Percentiles rank a stretch among this genome's conserved stretches.
Conservation (phyloP, 225 moss, liverwort and hornwort species). For the Straminergon stramineum region DNA sequence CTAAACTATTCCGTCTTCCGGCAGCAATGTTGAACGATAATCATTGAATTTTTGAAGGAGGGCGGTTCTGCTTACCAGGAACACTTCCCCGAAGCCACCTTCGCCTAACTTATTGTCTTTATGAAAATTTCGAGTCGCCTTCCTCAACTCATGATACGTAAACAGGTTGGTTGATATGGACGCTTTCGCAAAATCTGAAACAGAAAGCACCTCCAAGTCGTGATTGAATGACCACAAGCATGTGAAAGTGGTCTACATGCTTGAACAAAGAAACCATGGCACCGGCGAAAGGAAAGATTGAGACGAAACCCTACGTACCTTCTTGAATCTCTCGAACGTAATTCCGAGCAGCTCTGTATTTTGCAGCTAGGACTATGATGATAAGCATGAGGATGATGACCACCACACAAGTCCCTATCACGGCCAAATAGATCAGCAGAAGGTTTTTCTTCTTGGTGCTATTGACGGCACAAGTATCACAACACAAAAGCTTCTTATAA, state of each 20-base stretch:
- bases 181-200: conserved; percentile 38
- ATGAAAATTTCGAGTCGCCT: conserved; percentile 48
- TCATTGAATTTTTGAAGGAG: background rate
- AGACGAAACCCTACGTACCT: background rate
- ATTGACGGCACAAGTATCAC: conserved; percentile 11
- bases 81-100: conserved; percentile 68
- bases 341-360: conserved; percentile 32
- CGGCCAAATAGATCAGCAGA: conserved; percentile 17
- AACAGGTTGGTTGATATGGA: conserved; percentile 28
- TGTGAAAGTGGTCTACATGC: background rate
- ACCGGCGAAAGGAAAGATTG: background rate
- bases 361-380: conserved; percentile 24
- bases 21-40: background rate
- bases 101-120: conserved; percentile 55
- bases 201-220: background rate
- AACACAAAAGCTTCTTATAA: conserved; percentile 30
- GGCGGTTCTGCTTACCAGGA: conserved; percentile 19
- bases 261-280: background rate
- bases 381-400: conserved; percentile 15
- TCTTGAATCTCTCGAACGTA: conserved; percentile 39
- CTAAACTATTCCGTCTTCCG: background rate
- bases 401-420: conserved; percentile 8
- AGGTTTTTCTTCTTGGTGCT: background rate
- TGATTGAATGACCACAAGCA: background rate
- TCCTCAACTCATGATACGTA: conserved; percentile 40